Conservation (phyloP, 805 yeast species). For the Lipomyces sp. region DNA sequence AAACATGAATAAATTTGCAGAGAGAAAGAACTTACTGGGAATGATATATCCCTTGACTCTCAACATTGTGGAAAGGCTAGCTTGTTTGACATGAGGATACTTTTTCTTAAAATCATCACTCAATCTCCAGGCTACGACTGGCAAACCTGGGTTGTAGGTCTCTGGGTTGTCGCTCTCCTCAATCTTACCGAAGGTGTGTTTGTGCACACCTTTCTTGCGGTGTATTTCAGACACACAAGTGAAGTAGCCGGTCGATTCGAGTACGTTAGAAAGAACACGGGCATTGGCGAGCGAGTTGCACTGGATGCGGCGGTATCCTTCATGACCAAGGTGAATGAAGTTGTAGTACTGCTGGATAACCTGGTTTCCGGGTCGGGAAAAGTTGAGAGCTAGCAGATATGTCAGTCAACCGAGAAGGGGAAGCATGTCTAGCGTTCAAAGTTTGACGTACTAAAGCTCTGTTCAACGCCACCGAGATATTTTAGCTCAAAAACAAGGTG, state of each 20-base stretch:
- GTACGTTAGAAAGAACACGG: constrained; percentile 61
- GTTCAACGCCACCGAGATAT: constrained; percentile 88
- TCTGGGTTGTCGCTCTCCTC: constrained; percentile 38
- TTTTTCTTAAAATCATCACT: constrained; percentile 58
- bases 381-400: constrained; percentile 58
- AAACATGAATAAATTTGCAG: too few relatives aligned
- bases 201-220: constrained; percentile 54
- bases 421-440: background rate
- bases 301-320: constrained; percentile 72
- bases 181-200: constrained; percentile 37
- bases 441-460: constrained; percentile 60
- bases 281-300: constrained; percentile 71
- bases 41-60: constrained; percentile 84
- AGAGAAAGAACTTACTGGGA: constrained; percentile 24
- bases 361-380: constrained; percentile 91
- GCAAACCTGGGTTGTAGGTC: constrained; percentile 73
- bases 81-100: constrained; percentile 84
- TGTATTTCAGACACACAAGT: constrained; percentile 81
- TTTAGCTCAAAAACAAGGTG: constrained; percentile 75
- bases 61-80: constrained; percentile 69
- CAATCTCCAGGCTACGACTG: constrained; percentile 86
- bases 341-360: constrained; percentile 87
- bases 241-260: constrained; percentile 68
- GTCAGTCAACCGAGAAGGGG: background rate
- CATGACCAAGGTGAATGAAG: constrained; percentile 68